Evolutionary conservation across 2,329 filamentous ascomycete species (phyloP), one percentile per base, ranked within the genome.

Genomic region (Bisporella sp.): DNA sequence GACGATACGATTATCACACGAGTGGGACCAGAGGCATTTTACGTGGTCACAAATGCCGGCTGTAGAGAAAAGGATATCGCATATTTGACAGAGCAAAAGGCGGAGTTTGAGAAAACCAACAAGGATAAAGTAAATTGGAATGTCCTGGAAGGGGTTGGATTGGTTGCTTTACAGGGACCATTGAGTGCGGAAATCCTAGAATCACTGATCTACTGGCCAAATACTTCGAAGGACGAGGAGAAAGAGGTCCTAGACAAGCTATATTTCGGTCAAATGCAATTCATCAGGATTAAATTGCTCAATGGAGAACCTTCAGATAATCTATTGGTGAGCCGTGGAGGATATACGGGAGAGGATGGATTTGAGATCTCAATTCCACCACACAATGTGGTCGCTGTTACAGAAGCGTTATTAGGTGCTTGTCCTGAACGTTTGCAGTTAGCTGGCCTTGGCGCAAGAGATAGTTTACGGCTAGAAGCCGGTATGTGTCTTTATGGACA

Each of bases 401-500:
- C 87, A 5, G 77, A 90, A 66, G 73, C 78, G 32, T 73, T 75
- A 1, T 57, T 68, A 13, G 64, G 61, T 41, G 84, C 84, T 30
- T 80, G 83, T 8, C 69, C 75, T 3, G 75, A 77, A 55, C 71
- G 69, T 47, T 74, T 96, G 12, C 85, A 86, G 63, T 79, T 96
- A 43, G 90, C 92, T 2, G 93, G 93, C 3, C 79, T 99, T 0
- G 93, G 91, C 7, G 89, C 93, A 2, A 82, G 93, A 57, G 93
- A 99, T 69, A 95, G 87, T 54, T 81, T 99, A 53, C 84, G 93
- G 44, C 82, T 99, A 31, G 93, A 99, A 73, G 93, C 93, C 0
- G 93, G 93, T 54, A 95, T 99, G 92, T 99, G 93, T 69, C 78
- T 99, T n/a, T 99, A 99, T 71, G 93, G 93, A n/a, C 89, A 97